Conservation (phyloP, 176 grass and related monocot species). For the Oryza nivara region DNA sequence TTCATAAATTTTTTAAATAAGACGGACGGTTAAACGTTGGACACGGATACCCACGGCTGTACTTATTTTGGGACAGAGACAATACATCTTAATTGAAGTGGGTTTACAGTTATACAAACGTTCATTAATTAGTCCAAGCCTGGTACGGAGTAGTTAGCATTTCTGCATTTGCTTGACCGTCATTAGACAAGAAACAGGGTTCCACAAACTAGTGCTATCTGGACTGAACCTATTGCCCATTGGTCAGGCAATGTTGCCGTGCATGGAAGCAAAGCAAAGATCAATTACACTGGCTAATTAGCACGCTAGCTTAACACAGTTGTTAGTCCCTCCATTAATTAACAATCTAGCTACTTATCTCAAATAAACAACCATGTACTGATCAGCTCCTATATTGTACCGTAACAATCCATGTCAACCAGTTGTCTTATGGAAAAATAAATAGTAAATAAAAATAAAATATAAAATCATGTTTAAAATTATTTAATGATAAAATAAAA, state of each 20-base stretch:
- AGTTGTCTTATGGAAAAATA: too few relatives aligned
- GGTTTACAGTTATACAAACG: too few relatives aligned
- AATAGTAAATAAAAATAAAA: too few relatives aligned
- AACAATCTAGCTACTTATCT: not conserved
- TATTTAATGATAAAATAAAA: too few relatives aligned
- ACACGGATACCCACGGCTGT: too few relatives aligned
- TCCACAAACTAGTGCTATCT: not conserved
- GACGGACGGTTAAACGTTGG: too few relatives aligned
- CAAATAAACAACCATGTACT: slow-evolving; percentile 15
- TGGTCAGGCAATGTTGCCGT: not conserved
- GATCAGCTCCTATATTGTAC: not conserved
- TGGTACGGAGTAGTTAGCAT: not conserved
- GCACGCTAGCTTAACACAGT: not conserved
- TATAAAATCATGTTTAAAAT: too few relatives aligned
- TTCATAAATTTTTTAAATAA: too few relatives aligned
- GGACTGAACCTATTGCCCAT: not conserved
- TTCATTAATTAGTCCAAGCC: not conserved
- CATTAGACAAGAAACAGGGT: not conserved
- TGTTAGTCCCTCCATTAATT: not conserved
- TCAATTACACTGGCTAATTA: not conserved
- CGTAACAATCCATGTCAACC: not conserved
- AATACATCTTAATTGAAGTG: too few relatives aligned
- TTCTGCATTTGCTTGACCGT: not conserved
- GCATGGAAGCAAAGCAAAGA: not conserved
- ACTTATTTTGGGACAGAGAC: too few relatives aligned